Evolutionary conservation across 768 basidiomycete genomes (phyloP).

Genomic region (Trametes villosa): DNA sequence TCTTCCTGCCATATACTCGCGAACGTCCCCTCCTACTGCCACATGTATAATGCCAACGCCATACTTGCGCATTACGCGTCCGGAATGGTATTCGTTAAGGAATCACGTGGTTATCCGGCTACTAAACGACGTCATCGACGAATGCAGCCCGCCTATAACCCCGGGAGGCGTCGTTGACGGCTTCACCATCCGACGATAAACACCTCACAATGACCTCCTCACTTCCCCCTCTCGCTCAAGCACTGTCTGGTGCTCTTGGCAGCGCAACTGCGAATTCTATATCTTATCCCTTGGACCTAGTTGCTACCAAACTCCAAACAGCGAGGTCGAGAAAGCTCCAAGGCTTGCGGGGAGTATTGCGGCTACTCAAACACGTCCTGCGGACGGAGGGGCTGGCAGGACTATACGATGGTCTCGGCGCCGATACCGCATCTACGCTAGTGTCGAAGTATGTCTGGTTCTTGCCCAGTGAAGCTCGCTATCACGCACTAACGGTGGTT

Average conservation of each 20-base stretch:
- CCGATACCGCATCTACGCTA: conserved; percentile 58
- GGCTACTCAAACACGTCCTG: conserved; percentile 44
- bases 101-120: background rate
- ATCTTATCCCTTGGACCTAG: conserved; percentile 63
- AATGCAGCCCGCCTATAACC: background rate
- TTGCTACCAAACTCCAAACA: conserved; percentile 51
- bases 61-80: background rate
- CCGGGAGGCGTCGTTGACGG: background rate
- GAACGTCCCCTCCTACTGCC: too few relatives aligned
- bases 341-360: conserved; percentile 36
- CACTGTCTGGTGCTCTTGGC: conserved; percentile 59
- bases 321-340: conserved; percentile 24
- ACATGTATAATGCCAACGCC: too few relatives aligned
- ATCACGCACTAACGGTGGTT: background rate
- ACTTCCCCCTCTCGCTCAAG: conserved; percentile 63
- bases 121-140: background rate
- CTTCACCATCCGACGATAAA: background rate
- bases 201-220: conserved; percentile 54
- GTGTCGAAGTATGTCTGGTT: conserved; percentile 50
- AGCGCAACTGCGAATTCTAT: conserved; percentile 56
- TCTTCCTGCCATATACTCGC: too few relatives aligned
- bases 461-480: background rate
- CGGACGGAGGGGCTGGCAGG: conserved; percentile 46
- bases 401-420: conserved; percentile 54
- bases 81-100: background rate